Percentiles rank a stretch among this genome's conserved stretches.
phyloP scores from a whole-genome alignment of 371 early-diverging fungal genomes.

The Coemansia sp. region DNA sequence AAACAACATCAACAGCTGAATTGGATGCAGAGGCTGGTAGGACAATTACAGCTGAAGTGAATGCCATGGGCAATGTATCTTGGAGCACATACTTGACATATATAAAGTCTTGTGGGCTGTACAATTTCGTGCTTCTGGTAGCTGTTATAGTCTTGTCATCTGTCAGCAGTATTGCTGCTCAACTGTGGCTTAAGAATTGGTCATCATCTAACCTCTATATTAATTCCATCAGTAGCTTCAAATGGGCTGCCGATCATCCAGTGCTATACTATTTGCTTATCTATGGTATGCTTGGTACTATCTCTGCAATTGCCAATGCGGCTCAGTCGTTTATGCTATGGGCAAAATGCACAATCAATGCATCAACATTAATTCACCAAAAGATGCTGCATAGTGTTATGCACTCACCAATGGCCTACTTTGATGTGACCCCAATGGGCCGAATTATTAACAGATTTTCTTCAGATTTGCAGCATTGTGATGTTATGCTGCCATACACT shows the following conservation, averaged over 20 bases:
- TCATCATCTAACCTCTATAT: constrained; percentile 24
- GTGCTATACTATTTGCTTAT: constrained; percentile 68
- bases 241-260: background rate
- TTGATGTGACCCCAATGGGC: constrained; percentile 23
- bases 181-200: constrained; percentile 77
- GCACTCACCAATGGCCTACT: constrained; percentile 29
- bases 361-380: constrained; percentile 52
- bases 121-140: constrained; percentile 11
- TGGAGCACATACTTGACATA: constrained; percentile 73
- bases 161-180: constrained; percentile 54
- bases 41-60: constrained; percentile 72
- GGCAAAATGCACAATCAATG: constrained; percentile 76
- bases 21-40: constrained; percentile 32
- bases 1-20: background rate
- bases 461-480: constrained; percentile 80
- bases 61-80: constrained; percentile 74
- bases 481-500: constrained; percentile 64
- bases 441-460: constrained; percentile 52
- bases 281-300: constrained; percentile 83
- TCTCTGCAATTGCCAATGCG: constrained; percentile 63
- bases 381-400: constrained; percentile 21
- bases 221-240: constrained; percentile 41
- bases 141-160: constrained; percentile 14
- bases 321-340: constrained; percentile 70
- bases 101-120: constrained; percentile 67